Evolutionary conservation across 2,329 filamentous ascomycete genomes (phyloP), one percentile per base, ranked within the genome.

Genomic region (Diaporthe sp.): DNA sequence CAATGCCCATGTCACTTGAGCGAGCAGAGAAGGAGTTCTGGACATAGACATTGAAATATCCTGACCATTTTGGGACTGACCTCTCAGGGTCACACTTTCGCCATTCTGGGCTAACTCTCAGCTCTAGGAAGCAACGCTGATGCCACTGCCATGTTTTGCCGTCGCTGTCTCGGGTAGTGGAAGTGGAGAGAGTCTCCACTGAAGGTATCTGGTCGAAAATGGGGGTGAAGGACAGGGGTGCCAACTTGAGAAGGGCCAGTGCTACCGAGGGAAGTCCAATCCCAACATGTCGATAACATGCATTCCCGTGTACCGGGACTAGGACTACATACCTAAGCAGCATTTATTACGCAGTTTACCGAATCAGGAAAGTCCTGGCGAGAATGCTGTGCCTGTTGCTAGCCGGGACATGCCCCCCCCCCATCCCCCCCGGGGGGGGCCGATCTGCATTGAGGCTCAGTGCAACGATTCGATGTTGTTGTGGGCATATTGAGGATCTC

Each of bases 131-230:
- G 45, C 64, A 52, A 40, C 12, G 64, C 28, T 40, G 64, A 38
- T 50, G 30, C 45, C 30, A 17, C 61, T 33, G 30, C 30, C 45
- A 19, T 67, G 12, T 52, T 67, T 28, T 35, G 61, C 19, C 45
- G 61, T 35, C 30, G 12, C 2, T 67, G 64, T 67, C 45, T 40
- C 47, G 47, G 64, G 64, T 17, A 55, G 33, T 42, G 30, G 57
- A 33, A 54, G 70, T 42, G 57, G 70, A 45, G 30, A 8, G 40
- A 42, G 30, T 30, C 47, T 64, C 70, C 45, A 45, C 70, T 54
- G 33, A 13, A 68, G 64, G 22, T 50, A 54, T 25, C 45, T 25
- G 57, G 58, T 72, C 70, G 70, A 54, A 72, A 72, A 72, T 72
- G 70, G 70, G 70, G 70, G 58, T 72, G 33, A 45, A 13, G 28